A percentile compares a stretch with the other conserved stretches of the same genome.
Conservation (phyloP, 2,329 filamentous ascomycete species). For the Cryphonectria carpinicola region DNA sequence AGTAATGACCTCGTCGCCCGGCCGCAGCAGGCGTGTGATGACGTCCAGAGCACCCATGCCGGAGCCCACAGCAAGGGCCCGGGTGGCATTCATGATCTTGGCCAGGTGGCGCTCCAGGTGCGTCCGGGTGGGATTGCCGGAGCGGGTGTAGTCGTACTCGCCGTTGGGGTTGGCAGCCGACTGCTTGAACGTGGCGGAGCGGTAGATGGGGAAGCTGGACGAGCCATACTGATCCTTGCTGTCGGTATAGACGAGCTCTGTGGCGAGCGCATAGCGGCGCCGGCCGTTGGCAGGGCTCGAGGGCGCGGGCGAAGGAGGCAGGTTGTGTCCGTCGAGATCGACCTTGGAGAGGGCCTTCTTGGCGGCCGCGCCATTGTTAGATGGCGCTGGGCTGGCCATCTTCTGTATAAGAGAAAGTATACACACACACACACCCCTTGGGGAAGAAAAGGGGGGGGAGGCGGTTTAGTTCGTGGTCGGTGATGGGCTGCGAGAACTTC, state of each 20-base stretch:
- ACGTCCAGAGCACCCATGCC: constrained; percentile 98
- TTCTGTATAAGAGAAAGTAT: background rate
- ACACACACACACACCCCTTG: background rate
- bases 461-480: background rate
- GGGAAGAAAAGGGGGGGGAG: too few species aligned
- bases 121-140: constrained; percentile 93
- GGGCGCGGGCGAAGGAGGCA: constrained; percentile 90
- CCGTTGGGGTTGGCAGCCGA: constrained; percentile 75
- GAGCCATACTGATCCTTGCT: constrained; percentile 96
- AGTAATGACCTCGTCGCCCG: constrained; percentile 95
- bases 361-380: constrained; percentile 19
- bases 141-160: constrained; percentile 98
- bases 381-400: constrained; percentile 22
- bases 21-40: constrained; percentile 85
- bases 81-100: constrained; percentile 97
- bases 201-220: constrained; percentile 96
- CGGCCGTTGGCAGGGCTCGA: constrained; percentile 86
- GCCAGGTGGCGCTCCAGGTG: constrained; percentile 95
- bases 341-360: constrained; percentile 60
- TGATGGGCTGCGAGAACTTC: too few species aligned
- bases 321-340: constrained; percentile 80
- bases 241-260: constrained; percentile 95
- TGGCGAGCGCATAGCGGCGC: constrained; percentile 86
- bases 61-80: constrained; percentile 90
- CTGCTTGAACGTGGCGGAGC: constrained; percentile 98